These are phyloP conservation scores for Ceratocystis colombiana DNA, from an alignment of 2,329 filamentous ascomycete species.

Conservation along the genomic window DNA sequence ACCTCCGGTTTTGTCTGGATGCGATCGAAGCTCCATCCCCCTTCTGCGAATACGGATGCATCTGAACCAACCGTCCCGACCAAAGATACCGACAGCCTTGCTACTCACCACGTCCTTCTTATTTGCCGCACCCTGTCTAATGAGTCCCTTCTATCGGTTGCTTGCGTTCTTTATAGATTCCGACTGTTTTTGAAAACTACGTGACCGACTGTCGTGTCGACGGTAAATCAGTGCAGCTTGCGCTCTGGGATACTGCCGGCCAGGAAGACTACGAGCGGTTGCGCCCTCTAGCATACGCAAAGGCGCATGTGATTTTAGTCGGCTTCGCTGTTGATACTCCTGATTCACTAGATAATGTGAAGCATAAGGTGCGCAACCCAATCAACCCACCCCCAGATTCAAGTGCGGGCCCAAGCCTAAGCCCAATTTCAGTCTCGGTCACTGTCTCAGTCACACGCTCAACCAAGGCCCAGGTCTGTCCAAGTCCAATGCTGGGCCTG, in stretches of 20 bases:
- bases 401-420: not conserved
- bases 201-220: constrained; percentile 98
- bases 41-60: not conserved
- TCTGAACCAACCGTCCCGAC: not conserved
- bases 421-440: not conserved
- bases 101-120: not conserved
- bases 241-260: constrained; percentile 98
- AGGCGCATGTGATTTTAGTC: constrained; percentile 94
- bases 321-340: constrained; percentile 92
- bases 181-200: constrained; percentile 98
- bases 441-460: not conserved
- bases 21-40: not conserved
- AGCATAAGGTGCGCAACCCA: constrained; percentile 65
- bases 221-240: constrained; percentile 95
- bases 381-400: not conserved
- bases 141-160: not conserved
- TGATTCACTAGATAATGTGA: constrained; percentile 94
- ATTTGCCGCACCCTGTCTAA: constrained; percentile 3
- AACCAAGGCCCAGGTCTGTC: no score
- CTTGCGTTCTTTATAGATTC: constrained; percentile 53
- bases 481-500: no score
- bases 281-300: constrained; percentile 87
- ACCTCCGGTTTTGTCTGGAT: not conserved
- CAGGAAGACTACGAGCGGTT: constrained; percentile 98
- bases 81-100: not conserved